Conservation (phyloP, 2,329 filamentous ascomycete genomes). For the Drechslerella dactyloides region DNA sequence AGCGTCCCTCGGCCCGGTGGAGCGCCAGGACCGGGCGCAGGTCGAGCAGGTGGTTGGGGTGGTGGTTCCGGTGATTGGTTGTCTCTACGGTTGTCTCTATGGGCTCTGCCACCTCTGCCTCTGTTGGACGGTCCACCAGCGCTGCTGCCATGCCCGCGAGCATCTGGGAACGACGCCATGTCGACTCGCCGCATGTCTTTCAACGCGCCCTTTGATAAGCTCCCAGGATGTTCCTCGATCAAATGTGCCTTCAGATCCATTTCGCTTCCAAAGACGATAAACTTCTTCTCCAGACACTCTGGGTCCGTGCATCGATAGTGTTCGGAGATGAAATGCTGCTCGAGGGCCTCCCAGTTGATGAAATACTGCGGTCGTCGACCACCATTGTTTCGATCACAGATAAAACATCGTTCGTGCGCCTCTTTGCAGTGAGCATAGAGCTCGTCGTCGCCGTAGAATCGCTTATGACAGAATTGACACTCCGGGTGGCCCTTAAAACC, state of each 20-base stretch:
- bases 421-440: slow-evolving; percentile 91
- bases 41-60: slow-evolving; percentile 67
- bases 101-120: slow-evolving; percentile 60
- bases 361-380: slow-evolving; percentile 84
- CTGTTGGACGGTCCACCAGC: slow-evolving; percentile 64
- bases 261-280: slow-evolving; percentile 93
- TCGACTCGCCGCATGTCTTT: slow-evolving; percentile 85
- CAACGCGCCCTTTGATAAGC: slow-evolving; percentile 79
- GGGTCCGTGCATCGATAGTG: slow-evolving; percentile 84
- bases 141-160: slow-evolving; percentile 70
- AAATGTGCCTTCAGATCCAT: slow-evolving; percentile 95
- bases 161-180: slow-evolving; percentile 81
- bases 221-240: slow-evolving; percentile 78
- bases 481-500: slow-evolving; percentile 96
- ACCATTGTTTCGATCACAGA: slow-evolving; percentile 75
- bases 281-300: slow-evolving; percentile 95
- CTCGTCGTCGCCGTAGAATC: slow-evolving; percentile 96
- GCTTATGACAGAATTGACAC: slow-evolving; percentile 86
- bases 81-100: slow-evolving; percentile 70
- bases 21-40: slow-evolving; percentile 63
- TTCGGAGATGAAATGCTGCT: slow-evolving; percentile 83
- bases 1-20: slow-evolving; percentile 89
- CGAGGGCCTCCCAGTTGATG: slow-evolving; percentile 82
- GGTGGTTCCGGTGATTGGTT: slow-evolving; percentile 78
- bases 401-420: slow-evolving; percentile 91